Evolutionary conservation across 352 stramenopile species (phyloP).

Genomic region (Phytopythium boreale): DNA sequence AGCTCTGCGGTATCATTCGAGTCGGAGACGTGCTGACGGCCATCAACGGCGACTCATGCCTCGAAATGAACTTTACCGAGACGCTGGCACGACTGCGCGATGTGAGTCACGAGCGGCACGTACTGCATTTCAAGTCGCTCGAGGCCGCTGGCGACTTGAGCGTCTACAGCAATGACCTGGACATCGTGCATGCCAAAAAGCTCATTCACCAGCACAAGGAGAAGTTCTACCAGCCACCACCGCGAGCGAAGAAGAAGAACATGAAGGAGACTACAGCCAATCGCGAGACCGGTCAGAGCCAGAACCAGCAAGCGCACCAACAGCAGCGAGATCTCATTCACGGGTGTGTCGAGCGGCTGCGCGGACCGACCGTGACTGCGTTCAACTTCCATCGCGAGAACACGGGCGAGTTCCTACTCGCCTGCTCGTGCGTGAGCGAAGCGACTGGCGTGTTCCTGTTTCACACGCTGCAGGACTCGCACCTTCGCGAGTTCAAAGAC

Average conservation of each 20-base stretch:
- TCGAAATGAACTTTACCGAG: slow-evolving; percentile 64
- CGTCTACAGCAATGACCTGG: slow-evolving; percentile 55
- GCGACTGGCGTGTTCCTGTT: slow-evolving; percentile 73
- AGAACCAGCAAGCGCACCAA: neutral
- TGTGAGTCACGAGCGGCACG: slow-evolving; percentile 40
- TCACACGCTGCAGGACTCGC: slow-evolving; percentile 77
- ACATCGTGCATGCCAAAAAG: slow-evolving; percentile 60
- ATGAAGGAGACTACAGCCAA: neutral
- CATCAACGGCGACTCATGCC: slow-evolving; percentile 66
- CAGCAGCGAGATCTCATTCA: slow-evolving; percentile 40
- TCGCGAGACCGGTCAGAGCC: neutral
- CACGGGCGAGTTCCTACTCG: slow-evolving; percentile 75
- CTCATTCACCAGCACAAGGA: slow-evolving; percentile 83
- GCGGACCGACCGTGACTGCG: slow-evolving; percentile 73
- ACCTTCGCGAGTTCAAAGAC: slow-evolving; percentile 66
- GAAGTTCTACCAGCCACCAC: slow-evolving; percentile 53
- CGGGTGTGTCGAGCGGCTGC: slow-evolving; percentile 67
- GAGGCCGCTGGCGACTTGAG: slow-evolving; percentile 62
- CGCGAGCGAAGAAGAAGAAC: slow-evolving; percentile 5
- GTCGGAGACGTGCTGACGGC: slow-evolving; percentile 71
- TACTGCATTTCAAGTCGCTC: slow-evolving; percentile 75
- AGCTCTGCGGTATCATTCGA: slow-evolving; percentile 58
- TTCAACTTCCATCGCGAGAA: slow-evolving; percentile 84
- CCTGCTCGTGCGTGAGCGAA: slow-evolving; percentile 70
- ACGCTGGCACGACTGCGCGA: slow-evolving; percentile 44